phyloP scores from a whole-genome alignment of 495 filamentous ascomycete genomes.

The Aspergillus biplanus region DNA sequence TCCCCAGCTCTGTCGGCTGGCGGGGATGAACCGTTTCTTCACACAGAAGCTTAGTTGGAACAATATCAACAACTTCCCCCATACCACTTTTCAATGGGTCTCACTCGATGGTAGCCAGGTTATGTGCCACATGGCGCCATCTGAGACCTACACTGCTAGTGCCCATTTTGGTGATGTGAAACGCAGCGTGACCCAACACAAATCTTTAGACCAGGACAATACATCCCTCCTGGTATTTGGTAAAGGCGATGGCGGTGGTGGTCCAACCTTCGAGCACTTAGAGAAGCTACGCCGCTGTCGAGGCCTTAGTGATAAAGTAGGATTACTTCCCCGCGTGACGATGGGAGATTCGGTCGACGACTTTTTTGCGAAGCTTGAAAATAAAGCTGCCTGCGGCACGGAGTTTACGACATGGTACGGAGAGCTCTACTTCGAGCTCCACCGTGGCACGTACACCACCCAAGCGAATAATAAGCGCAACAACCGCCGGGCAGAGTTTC shows the following conservation, averaged over 20 bases:
- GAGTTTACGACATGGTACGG: conserved; percentile 97
- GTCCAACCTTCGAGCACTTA: conserved; percentile 89
- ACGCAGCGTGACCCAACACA: conserved; percentile 89
- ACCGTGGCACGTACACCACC: conserved; percentile 95
- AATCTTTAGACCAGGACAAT: conserved; percentile 88
- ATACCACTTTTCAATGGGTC: conserved; percentile 99
- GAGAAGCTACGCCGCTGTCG: conserved; percentile 96
- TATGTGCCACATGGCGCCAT: conserved; percentile 93
- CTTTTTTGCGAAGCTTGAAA: conserved; percentile 85
- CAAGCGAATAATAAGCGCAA: conserved; percentile 96
- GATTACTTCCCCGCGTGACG: conserved; percentile 81
- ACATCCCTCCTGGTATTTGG: conserved; percentile 91
- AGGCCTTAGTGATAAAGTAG: conserved; percentile 86
- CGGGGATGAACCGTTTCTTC: conserved; percentile 94
- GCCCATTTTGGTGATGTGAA: conserved; percentile 96
- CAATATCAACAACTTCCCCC: conserved; percentile 98
- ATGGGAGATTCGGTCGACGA: conserved; percentile 95
- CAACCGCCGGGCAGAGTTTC: conserved; percentile 81
- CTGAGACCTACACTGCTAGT: conserved; percentile 92
- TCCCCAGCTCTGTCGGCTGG: conserved; percentile 86
- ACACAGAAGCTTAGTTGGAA: conserved; percentile 97
- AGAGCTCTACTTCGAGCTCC: conserved; percentile 96
- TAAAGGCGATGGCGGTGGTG: conserved; percentile 94
- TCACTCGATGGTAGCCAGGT: conserved; percentile 93
- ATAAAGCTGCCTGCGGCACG: conserved; percentile 67